Conservation (phyloP, 108 stramenopile genomes). For the Chaetoceros muelleri region DNA sequence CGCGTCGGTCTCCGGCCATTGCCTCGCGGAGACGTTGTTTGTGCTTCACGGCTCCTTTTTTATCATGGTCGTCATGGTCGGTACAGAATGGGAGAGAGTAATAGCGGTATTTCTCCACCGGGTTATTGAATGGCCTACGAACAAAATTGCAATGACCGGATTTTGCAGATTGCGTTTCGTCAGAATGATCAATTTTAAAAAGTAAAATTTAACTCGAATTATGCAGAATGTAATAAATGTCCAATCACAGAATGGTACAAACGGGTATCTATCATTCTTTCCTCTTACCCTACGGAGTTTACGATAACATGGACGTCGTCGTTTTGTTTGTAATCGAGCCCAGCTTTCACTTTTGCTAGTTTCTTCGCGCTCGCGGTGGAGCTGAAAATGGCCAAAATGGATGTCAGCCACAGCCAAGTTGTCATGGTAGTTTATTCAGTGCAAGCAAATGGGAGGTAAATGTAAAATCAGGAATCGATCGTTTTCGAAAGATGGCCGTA, state of each 20-base stretch:
- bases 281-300: conserved; percentile 84
- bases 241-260: neutral
- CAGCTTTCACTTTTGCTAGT: conserved; percentile 56
- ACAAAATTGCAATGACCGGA: neutral
- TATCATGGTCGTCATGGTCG: conserved; percentile 51
- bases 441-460: too few species aligned
- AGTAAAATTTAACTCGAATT: neutral
- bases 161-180: neutral
- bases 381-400: too few species aligned
- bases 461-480: too few species aligned
- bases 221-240: neutral
- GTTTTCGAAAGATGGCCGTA: too few species aligned
- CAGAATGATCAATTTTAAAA: neutral
- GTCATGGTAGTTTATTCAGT: too few species aligned
- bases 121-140: conserved; percentile 95
- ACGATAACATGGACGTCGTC: conserved; percentile 72
- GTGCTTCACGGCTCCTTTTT: conserved; percentile 58
- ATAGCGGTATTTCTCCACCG: conserved; percentile 97
- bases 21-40: conserved; percentile 84
- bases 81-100: conserved; percentile 95
- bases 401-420: too few species aligned
- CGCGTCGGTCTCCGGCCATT: conserved; percentile 91
- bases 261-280: neutral
- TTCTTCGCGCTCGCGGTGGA: conserved; percentile 23
- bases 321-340: conserved; percentile 49